Evolutionary conservation across 148 eudicot genomes (phyloP).

Genomic region (Persicaria maculosa): DNA sequence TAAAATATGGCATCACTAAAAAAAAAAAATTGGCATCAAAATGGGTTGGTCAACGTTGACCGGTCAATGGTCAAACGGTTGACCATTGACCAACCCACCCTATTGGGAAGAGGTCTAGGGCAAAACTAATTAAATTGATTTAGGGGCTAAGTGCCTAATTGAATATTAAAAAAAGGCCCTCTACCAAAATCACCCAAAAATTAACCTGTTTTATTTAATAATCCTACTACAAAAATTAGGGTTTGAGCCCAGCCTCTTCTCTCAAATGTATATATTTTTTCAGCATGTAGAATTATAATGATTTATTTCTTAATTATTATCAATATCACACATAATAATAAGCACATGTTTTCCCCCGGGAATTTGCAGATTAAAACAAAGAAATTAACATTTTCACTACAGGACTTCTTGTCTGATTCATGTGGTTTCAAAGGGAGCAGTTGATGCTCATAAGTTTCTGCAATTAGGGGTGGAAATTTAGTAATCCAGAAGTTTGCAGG

Average conservation of each 20-base stretch:
- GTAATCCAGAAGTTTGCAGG: neutral
- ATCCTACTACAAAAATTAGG: too few relatives aligned
- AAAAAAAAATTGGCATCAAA: too few relatives aligned
- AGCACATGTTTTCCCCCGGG: slow-evolving; percentile 48
- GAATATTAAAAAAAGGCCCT: too few relatives aligned
- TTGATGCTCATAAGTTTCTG: slow-evolving; percentile 13
- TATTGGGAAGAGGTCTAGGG: too few relatives aligned
- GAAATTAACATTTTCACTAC: slow-evolving; percentile 14
- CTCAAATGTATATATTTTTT: neutral
- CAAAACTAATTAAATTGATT: too few relatives aligned
- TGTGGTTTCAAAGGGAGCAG: slow-evolving; percentile 54
- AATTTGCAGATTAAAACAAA: slow-evolving; percentile 27
- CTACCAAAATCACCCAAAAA: too few relatives aligned
- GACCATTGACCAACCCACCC: too few relatives aligned
- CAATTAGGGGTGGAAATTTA: neutral
- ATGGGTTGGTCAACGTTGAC: too few relatives aligned
- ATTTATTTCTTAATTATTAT: neutral
- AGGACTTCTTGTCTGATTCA: slow-evolving; percentile 34
- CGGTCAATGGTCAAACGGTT: too few relatives aligned
- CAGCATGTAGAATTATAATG: neutral
- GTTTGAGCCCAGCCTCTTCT: neutral
- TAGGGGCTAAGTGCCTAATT: too few relatives aligned
- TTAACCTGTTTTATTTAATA: too few relatives aligned
- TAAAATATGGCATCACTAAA: too few relatives aligned
- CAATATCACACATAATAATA: neutral